Conservation (phyloP, 2,329 filamentous ascomycete genomes). For the Paraphaeosphaeria sporulosa region DNA sequence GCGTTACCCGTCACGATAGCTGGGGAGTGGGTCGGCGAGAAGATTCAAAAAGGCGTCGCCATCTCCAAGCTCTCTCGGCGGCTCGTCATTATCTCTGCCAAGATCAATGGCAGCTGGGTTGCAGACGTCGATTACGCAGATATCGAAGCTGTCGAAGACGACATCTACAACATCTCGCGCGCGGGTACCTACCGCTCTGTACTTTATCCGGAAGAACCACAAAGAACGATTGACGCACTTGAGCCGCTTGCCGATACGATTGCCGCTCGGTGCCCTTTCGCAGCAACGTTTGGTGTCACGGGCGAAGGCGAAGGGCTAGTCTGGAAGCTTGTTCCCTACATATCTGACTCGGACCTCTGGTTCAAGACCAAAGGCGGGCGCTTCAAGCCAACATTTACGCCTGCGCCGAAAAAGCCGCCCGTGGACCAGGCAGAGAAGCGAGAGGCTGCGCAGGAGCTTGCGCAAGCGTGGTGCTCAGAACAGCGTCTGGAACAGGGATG, state of each 20-base stretch:
- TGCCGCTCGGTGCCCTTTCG: slow-evolving; percentile 33
- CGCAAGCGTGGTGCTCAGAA: slow-evolving; percentile 29
- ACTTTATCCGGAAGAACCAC: slow-evolving; percentile 25
- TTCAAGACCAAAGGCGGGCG: slow-evolving; percentile 39
- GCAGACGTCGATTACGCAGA: slow-evolving; percentile 28
- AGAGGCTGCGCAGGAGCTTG: slow-evolving; percentile 22
- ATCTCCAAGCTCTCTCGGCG: slow-evolving; percentile 32
- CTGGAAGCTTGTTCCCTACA: slow-evolving; percentile 32
- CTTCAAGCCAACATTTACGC: slow-evolving; percentile 35
- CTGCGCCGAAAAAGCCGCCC: slow-evolving; percentile 22
- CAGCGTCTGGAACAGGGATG: slow-evolving; percentile 36
- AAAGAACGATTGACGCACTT: slow-evolving; percentile 23
- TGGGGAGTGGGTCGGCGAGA: slow-evolving; percentile 41
- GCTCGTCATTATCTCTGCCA: slow-evolving; percentile 37
- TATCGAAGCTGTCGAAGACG: slow-evolving; percentile 27
- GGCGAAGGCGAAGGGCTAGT: slow-evolving; percentile 39
- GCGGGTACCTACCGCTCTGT: slow-evolving; percentile 26
- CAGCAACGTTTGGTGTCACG: slow-evolving; percentile 26
- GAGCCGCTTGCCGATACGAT: slow-evolving; percentile 26
- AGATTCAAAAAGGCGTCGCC: slow-evolving; percentile 39
- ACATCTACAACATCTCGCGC: slow-evolving; percentile 36
- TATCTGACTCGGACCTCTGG: slow-evolving; percentile 27
- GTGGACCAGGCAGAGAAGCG: slow-evolving; percentile 20
- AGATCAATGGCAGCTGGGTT: slow-evolving; percentile 36
- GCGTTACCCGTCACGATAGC: slow-evolving; percentile 33